These are phyloP conservation scores for Articulospora tetracladia DNA, from an alignment of 495 filamentous ascomycete genomes.

Conservation along the genomic window DNA sequence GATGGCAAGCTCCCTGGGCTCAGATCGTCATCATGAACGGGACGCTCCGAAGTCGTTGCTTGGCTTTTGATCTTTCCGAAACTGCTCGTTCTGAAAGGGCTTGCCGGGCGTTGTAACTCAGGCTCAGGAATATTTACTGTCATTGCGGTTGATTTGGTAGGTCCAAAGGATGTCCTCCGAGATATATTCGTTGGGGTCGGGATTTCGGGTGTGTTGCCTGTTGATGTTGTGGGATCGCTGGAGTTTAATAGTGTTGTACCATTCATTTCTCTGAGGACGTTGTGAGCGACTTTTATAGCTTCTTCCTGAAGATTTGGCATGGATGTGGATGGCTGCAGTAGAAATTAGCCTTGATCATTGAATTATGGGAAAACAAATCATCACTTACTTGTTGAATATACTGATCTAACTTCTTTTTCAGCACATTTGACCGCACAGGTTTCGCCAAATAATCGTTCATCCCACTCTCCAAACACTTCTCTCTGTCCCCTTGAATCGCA, in stretches of 20 bases:
- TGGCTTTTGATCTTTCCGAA: not conserved
- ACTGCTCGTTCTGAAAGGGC: not conserved
- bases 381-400: slow-evolving; percentile 28
- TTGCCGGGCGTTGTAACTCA: not conserved
- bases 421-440: slow-evolving; percentile 70
- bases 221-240: not conserved
- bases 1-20: not conserved
- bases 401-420: slow-evolving; percentile 69
- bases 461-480: slow-evolving; percentile 86
- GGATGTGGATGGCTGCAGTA: slow-evolving; percentile 9
- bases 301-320: slow-evolving; percentile 18
- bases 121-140: not conserved
- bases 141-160: not conserved
- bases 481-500: slow-evolving; percentile 86
- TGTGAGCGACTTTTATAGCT: slow-evolving; percentile 12
- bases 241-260: not conserved
- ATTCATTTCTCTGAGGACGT: slow-evolving; percentile 16
- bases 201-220: not conserved
- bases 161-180: not conserved
- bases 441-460: slow-evolving; percentile 98
- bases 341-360: too few species aligned
- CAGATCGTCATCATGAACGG: not conserved
- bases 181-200: not conserved
- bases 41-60: not conserved
- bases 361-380: too few species aligned